These are phyloP conservation scores for Jacaranda mimosifolia DNA, from an alignment of 257 asterid species.

Conservation along the genomic window DNA sequence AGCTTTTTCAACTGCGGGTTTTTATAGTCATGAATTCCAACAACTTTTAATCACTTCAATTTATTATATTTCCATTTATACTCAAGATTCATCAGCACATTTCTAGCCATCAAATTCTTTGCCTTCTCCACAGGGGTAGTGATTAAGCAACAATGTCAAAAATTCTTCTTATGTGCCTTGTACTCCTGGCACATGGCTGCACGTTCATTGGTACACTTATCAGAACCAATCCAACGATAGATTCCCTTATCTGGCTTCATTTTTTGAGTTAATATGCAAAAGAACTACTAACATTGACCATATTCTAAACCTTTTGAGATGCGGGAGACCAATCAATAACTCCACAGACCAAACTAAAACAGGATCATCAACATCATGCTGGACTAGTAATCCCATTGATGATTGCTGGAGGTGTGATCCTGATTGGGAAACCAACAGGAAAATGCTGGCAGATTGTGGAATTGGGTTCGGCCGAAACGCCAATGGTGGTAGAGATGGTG, in stretches of 20 bases:
- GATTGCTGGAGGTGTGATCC: constrained; percentile 81
- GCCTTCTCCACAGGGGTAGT: neutral
- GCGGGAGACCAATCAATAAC: constrained; percentile 46
- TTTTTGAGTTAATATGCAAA: neutral
- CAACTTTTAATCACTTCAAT: constrained; percentile 52
- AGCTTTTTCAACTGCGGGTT: constrained; percentile 46
- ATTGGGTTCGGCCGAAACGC: constrained; percentile 73
- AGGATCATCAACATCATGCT: constrained; percentile 34
- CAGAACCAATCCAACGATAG: constrained; percentile 43
- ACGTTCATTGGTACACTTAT: neutral
- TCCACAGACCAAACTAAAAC: constrained; percentile 26
- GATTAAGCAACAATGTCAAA: constrained; percentile 36
- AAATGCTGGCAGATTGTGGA: constrained; percentile 64
- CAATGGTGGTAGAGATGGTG: constrained; percentile 71
- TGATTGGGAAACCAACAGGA: constrained; percentile 73
- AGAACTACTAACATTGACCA: too few relatives aligned
- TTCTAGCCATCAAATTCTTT: constrained; percentile 6
- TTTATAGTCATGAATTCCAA: constrained; percentile 42
- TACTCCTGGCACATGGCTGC: constrained; percentile 33
- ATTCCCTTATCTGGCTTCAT: neutral
- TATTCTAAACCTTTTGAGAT: too few relatives aligned
- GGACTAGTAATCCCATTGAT: constrained; percentile 72
- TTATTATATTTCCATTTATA: constrained; percentile 35
- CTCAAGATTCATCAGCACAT: constrained; percentile 9
- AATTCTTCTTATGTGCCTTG: constrained; percentile 35